Evolutionary conservation across 768 basidiomycete species (phyloP).

Genomic region (Lentinula lateritia): DNA sequence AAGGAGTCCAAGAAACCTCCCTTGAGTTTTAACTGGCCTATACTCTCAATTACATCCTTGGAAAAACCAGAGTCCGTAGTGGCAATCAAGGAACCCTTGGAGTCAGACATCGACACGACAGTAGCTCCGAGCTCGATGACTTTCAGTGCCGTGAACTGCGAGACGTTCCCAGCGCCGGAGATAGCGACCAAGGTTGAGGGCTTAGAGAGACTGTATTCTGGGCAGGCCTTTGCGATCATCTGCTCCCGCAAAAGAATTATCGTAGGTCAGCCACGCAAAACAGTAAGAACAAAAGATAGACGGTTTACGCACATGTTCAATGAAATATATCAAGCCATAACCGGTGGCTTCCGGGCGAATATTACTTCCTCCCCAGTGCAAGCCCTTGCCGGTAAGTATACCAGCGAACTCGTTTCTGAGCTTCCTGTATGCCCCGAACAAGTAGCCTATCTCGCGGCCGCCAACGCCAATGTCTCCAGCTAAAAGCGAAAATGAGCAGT

Average conservation of each 20-base stretch:
- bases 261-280: neutral
- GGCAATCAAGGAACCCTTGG: conserved; percentile 61
- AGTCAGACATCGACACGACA: conserved; percentile 71
- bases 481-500: conserved; percentile 8
- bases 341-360: conserved; percentile 74
- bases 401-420: conserved; percentile 64
- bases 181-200: conserved; percentile 46
- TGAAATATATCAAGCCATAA: conserved; percentile 74
- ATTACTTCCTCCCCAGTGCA: conserved; percentile 64
- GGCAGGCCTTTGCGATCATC: conserved; percentile 54
- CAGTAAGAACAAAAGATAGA: neutral
- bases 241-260: conserved; percentile 12
- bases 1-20: conserved; percentile 39
- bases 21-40: conserved; percentile 50
- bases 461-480: conserved; percentile 74
- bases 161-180: conserved; percentile 71
- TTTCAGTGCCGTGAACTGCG: conserved; percentile 71
- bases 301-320: conserved; percentile 50
- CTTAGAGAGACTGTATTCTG: conserved; percentile 47
- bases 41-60: conserved; percentile 44
- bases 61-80: conserved; percentile 51
- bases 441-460: conserved; percentile 68
- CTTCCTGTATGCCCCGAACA: conserved; percentile 78
- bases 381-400: conserved; percentile 69
- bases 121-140: conserved; percentile 71